Percentiles rank a stretch among this genome's conserved stretches.
Conservation (phyloP, 306 rosid species). For the Prunus mongolica region DNA sequence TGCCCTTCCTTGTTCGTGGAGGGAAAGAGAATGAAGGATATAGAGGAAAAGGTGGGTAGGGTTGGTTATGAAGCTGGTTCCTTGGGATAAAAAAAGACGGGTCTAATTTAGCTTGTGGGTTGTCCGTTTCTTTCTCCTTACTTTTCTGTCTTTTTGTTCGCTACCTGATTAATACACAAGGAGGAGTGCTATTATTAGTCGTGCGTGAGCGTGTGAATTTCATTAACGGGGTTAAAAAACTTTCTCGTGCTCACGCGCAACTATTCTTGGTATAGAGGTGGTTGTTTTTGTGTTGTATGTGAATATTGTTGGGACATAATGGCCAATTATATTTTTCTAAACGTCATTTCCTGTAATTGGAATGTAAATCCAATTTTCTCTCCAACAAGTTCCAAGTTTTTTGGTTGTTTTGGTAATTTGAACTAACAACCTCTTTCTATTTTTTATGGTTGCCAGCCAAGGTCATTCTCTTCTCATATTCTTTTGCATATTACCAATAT, state of each 20-base stretch:
- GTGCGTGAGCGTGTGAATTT: background rate
- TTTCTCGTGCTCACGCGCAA: too few relatives aligned
- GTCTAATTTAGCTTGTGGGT: background rate
- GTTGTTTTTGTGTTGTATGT: background rate
- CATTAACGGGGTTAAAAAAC: too few relatives aligned
- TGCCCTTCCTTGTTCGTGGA: slow-evolving; percentile 1
- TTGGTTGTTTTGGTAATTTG: background rate
- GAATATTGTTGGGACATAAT: background rate
- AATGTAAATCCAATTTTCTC: background rate
- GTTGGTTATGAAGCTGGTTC: background rate
- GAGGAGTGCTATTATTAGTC: background rate
- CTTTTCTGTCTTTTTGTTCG: background rate
- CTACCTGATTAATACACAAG: background rate
- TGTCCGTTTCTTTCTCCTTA: slow-evolving; percentile 22
- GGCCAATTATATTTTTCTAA: background rate
- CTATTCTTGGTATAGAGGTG: background rate
- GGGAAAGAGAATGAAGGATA: background rate
- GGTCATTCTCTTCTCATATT: background rate
- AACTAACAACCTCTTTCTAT: too few relatives aligned
- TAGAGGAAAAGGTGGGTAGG: background rate
- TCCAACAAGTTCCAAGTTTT: background rate
- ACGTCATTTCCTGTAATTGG: background rate
- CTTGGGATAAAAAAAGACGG: background rate
- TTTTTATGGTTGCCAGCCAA: background rate
- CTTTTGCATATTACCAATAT: background rate